phyloP scores from a whole-genome alignment of 2,329 filamentous ascomycete species.

The Cercospora janseana region DNA sequence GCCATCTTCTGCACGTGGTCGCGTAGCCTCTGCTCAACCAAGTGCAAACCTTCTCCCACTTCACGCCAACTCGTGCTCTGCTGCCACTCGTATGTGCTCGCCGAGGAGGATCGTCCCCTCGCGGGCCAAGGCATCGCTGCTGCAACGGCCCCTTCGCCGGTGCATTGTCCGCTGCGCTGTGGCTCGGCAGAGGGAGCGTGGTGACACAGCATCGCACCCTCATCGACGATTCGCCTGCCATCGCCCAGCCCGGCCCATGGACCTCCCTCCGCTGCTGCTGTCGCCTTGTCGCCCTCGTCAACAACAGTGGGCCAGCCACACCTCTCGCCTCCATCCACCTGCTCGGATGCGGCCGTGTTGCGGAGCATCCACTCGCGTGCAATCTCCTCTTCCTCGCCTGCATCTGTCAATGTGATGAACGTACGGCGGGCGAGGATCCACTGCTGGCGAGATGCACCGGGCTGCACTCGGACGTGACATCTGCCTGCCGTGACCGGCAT shows the following conservation, averaged over 20 bases:
- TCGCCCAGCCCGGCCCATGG: background rate
- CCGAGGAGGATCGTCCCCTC: background rate
- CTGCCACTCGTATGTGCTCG: slow-evolving; percentile 1
- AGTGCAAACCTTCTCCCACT: slow-evolving; percentile 14
- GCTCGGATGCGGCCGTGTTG: background rate
- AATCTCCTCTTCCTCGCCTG: background rate
- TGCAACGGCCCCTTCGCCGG: no score
- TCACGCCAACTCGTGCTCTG: slow-evolving; percentile 10
- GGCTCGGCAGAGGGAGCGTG: background rate
- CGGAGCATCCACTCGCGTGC: background rate
- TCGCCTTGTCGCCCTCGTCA: background rate
- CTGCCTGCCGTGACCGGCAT: background rate
- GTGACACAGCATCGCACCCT: background rate
- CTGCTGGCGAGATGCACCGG: background rate
- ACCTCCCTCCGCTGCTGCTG: background rate
- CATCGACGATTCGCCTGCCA: slow-evolving; percentile 15
- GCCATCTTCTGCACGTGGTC: slow-evolving; percentile 4
- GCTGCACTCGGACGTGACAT: background rate
- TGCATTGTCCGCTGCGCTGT: background rate
- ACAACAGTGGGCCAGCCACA: slow-evolving; percentile 6
- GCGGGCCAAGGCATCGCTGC: no score
- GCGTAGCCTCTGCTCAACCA: background rate
- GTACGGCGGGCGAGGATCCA: background rate
- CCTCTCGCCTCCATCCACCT: background rate
- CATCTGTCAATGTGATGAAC: background rate